Evolutionary conservation across 1,284 basidiomycete species (phyloP), one percentile per base, ranked within the genome.

Genomic region (Cystobasidium pallidum): DNA sequence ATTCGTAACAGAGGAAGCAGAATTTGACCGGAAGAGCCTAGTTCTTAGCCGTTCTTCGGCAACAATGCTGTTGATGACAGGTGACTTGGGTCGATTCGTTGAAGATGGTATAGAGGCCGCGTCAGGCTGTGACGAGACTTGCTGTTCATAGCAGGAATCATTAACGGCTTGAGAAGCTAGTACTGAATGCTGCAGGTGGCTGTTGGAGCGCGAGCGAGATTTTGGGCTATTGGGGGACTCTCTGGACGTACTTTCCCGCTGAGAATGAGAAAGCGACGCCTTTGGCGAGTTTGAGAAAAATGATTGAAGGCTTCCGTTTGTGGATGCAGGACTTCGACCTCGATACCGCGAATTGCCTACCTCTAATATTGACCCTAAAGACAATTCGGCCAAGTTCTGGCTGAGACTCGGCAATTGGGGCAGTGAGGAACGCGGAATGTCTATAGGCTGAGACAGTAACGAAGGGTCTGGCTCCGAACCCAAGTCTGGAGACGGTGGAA

Each of bases 361-460:
- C 24, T 71, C 59, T 36, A 71, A 71, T 2, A 71, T 21, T 10
- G 59, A 54, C 11, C 57, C 49, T 34, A 71, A 71, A 17, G 68
- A 62, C 17, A 71, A 41, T 8, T 71, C 68, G 19, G 34, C 68
- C 8, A 71, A n/a, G 32, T 64, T 43, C 32, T 13, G 47, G n/a
- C 47, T 58, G 28, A 71, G 34, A 36, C 36, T 58, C 8, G 68
- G 68, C 3, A 71, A 51, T 19, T 55, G 68, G n/a, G 68, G 59
- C 2, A 55, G 21, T 8, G 49, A 26, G 43, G 26, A 8, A 17
- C 19, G 24, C 10, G 45, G 45, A 24, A 64, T 64, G 47, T 64
- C 47, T 17, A 64, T 64, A 24, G 62, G 62, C 15, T 36, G 34
- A 21, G 6, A 15, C 3, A 24, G 49, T 28, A 55, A 34, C 21